Conservation (phyloP, 768 basidiomycete genomes). For the Mrakia blollopis region DNA sequence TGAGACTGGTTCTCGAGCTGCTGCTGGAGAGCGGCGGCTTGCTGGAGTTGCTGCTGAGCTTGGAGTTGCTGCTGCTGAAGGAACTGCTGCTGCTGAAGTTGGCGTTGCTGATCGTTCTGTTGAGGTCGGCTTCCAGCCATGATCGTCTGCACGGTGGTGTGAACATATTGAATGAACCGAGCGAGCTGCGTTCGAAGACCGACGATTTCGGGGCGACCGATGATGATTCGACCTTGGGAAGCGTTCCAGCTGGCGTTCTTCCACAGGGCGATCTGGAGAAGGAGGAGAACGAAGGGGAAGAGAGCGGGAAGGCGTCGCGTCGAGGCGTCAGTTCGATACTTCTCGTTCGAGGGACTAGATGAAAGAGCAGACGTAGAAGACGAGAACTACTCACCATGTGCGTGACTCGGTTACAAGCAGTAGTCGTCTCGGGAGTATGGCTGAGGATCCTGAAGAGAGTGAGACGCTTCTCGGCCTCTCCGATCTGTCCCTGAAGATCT, state of each 20-base stretch:
- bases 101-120: not conserved
- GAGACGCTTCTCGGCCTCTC: slow-evolving; percentile 26
- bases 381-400: slow-evolving; percentile 21
- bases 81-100: slow-evolving; percentile 20
- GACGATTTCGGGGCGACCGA: slow-evolving; percentile 7
- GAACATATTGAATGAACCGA: slow-evolving; percentile 24
- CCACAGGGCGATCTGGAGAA: slow-evolving; percentile 22
- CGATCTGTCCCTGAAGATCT: slow-evolving; percentile 10
- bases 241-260: slow-evolving; percentile 18
- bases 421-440: not conserved
- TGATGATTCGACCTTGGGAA: slow-evolving; percentile 12
- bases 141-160: slow-evolving; percentile 8
- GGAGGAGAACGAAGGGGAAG: not conserved
- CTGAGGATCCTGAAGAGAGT: slow-evolving; percentile 27
- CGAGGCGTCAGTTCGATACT: not conserved
- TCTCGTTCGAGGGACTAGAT: not conserved
- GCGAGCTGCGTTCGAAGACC: not conserved
- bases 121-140: slow-evolving; percentile 12
- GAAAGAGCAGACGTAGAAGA: not conserved
- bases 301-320: not conserved
- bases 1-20: slow-evolving; percentile 11
- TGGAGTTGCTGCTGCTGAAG: slow-evolving; percentile 1
- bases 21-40: slow-evolving; percentile 3
- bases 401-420: slow-evolving; percentile 1
- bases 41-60: slow-evolving; percentile 1